Evolutionary conservation across 768 basidiomycete species (phyloP), one percentile per base, ranked within the genome.

Genomic region (Royoungia palumana): DNA sequence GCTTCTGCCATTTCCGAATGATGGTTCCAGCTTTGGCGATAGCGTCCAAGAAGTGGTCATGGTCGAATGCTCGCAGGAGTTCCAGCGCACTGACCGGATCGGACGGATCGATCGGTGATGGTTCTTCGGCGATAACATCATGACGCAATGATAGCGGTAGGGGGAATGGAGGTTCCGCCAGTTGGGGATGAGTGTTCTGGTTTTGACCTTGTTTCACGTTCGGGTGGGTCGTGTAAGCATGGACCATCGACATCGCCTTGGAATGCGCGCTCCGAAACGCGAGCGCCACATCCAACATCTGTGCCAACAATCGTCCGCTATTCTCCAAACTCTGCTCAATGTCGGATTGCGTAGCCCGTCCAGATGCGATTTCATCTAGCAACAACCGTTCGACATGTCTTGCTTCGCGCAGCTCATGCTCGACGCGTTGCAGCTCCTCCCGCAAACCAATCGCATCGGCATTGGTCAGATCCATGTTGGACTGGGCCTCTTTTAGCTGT

Each of bases 1-100:
- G 93, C 65, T 93, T 96, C 72, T 94, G 90, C 93, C 94, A 98
- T 65, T 95, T 96, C 47, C 90, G 85, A 50, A 94, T 88, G 10
- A 89, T 87, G 13, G 87, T 80, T n/a, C 86, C 85, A 11, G 85
- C 82, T 65, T 92, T 91, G 47, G 75, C 71, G 37, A 97, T 80
- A 0, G 83, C 83, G 44, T 95, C 94, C 41, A 89, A 68, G 66
- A 96, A 95, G 55, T 81, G 78, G 56, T 89, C 89, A 55, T 94
- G 85, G 61, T 92, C 90, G 61, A 90, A 89, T 21, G 78, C 77
- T 37, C 87, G 75, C 19, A 93, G 68, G 13, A 75, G 70, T 46
- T 89, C 87, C 32, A 93, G 67, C 0, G 88, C 87, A 38, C 78
- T 70, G n/a, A 73, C 65, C 27, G 82, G 83, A 58, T 92, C 87